Percentiles rank a stretch among this genome's conserved stretches.
These are phyloP conservation scores for Psilocybe subaeruginosa DNA, from an alignment of 768 basidiomycete species.

Conservation along the genomic window DNA sequence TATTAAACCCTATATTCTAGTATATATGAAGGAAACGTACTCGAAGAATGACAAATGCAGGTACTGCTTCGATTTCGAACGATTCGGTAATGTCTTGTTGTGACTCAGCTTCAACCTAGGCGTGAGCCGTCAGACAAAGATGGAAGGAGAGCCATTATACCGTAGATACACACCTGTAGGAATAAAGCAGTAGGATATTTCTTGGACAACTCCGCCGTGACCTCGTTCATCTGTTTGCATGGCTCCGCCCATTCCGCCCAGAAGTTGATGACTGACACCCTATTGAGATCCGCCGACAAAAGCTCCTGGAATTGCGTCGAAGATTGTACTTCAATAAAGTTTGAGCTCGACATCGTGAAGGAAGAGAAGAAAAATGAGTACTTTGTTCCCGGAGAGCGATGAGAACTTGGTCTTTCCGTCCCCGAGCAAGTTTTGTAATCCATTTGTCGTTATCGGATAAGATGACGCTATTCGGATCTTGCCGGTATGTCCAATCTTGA, in stretches of 20 bases:
- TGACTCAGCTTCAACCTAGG: slow-evolving; percentile 80
- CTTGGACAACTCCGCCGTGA: slow-evolving; percentile 72
- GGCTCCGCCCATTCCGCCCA: slow-evolving; percentile 95
- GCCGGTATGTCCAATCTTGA: slow-evolving; percentile 8
- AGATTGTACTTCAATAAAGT: slow-evolving; percentile 53
- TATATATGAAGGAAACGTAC: slow-evolving; percentile 38
- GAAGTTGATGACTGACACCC: slow-evolving; percentile 90
- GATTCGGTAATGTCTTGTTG: slow-evolving; percentile 87
- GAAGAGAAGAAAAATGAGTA: slow-evolving; percentile 2
- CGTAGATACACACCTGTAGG: slow-evolving; percentile 58
- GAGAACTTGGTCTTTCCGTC: slow-evolving; percentile 12
- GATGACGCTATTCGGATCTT: slow-evolving; percentile 34
- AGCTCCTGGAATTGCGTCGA: slow-evolving; percentile 73
- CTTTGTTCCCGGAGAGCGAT: slow-evolving; percentile 6
- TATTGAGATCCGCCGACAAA: slow-evolving; percentile 74
- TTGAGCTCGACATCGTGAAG: slow-evolving; percentile 28
- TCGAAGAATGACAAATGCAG: slow-evolving; percentile 78
- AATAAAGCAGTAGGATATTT: slow-evolving; percentile 73
- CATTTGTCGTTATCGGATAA: slow-evolving; percentile 24
- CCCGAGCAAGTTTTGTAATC: slow-evolving; percentile 22
- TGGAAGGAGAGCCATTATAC: background rate
- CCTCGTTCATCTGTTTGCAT: slow-evolving; percentile 86
- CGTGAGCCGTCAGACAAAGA: background rate
- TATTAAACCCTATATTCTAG: background rate
- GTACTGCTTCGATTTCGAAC: slow-evolving; percentile 91